Base-by-base conservation (phyloP, 176 grass and related monocot species). In the Miscanthus lutarioriparius region DNA sequence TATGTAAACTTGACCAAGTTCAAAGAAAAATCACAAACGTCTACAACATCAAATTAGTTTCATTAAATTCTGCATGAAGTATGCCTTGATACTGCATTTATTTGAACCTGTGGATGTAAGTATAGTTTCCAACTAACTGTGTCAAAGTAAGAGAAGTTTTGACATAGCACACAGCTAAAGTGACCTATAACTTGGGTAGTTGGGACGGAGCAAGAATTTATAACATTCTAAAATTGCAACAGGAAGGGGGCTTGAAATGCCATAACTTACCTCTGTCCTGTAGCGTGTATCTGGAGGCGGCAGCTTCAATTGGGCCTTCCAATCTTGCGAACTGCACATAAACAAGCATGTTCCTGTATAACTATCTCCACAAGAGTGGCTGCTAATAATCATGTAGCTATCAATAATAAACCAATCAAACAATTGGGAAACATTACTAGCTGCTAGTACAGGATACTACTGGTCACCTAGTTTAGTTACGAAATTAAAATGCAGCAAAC, bases 241-340 rank as follows among this genome's bases (percentile, higher is more conserved):
- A 63, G 36, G 10, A 47, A 62, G 53, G 7, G 17, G 7, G 36
- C 78, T 32, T 58, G 48, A 78, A 88, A 66, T 66, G 45, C 25
- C 19, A 76, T 17, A 13, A 83, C 77, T 88, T 88, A 98, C 96
- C 89, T 98, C 93, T 25, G 96, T 98, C 54, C 48, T 95, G 89
- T 91, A 95, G 67, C 96, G 87, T 20, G 96, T 93, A 91, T 98
- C 96, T 74, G 69, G 61, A 47, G 89, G 85, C 49, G 92, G 96
- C 41, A 98, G 86, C 77, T 88, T 95, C 83, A 98, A 88, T 89
- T 87, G 92, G 43, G 91, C 79, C 80, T 98, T 98, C 95, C 96
- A 98, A 85, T 92, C 89, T 89, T 93, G 89, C 41, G 85, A 93
- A 89, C 96, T 98, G 87, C 84, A 83, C 87, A 67, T 66, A 93